phyloP scores from a whole-genome alignment of 306 rosid genomes.

The Prunus kanzakura region DNA sequence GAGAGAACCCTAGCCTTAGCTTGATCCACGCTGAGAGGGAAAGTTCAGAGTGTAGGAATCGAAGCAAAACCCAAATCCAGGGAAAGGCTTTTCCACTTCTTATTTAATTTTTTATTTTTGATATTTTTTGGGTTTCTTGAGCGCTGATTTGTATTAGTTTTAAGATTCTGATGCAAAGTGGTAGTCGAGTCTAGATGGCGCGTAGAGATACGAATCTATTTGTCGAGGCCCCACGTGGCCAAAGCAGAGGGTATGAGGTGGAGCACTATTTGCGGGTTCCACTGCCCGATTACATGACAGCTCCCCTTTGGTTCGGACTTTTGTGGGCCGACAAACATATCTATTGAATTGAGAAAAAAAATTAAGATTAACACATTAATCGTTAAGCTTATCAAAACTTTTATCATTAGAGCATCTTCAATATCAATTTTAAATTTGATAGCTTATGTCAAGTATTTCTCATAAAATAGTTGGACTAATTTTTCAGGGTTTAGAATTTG shows the following conservation, averaged over 20 bases:
- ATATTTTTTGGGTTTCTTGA: not conserved
- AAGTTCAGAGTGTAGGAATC: constrained; percentile 20
- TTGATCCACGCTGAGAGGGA: constrained; percentile 24
- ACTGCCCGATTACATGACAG: not conserved
- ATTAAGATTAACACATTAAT: no score
- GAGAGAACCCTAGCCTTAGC: constrained; percentile 51
- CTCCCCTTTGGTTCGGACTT: not conserved
- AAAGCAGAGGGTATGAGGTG: not conserved
- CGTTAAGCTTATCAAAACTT: no score
- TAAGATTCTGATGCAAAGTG: constrained; percentile 2
- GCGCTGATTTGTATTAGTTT: not conserved
- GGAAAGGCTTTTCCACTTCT: not conserved
- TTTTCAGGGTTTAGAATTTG: no score
- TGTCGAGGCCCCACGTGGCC: constrained; percentile 13
- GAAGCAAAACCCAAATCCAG: constrained; percentile 25
- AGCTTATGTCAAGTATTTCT: no score
- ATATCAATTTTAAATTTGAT: no score
- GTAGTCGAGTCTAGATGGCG: not conserved
- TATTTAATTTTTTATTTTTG: not conserved
- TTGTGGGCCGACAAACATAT: not conserved
- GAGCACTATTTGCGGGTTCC: not conserved
- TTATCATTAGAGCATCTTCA: no score
- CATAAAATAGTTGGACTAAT: no score
- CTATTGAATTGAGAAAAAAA: no score
- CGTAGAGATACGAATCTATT: constrained; percentile 12